Percentiles rank a stretch among this genome's conserved stretches.
phyloP scores from a whole-genome alignment of 805 yeast genomes.

The Jamesozyma jinghongensis region DNA sequence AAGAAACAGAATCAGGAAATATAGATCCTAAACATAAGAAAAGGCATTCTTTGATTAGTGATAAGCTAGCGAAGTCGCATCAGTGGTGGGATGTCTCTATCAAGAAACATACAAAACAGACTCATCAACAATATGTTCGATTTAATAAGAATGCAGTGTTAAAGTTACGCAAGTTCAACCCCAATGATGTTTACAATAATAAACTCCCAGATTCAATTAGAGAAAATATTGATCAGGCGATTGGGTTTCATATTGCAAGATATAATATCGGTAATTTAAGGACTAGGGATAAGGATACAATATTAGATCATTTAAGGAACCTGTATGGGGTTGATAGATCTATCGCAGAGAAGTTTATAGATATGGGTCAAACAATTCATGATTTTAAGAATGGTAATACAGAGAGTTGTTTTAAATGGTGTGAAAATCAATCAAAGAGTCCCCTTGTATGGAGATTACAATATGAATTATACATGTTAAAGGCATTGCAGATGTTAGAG shows the following conservation, averaged over 20 bases:
- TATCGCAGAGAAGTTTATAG: slow-evolving; percentile 31
- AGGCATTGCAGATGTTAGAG: slow-evolving; percentile 14
- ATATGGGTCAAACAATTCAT: slow-evolving; percentile 36
- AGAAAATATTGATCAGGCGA: slow-evolving; percentile 32
- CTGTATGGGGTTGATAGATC: slow-evolving; percentile 24
- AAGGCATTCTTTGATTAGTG: slow-evolving; percentile 21
- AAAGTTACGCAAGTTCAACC: slow-evolving; percentile 27
- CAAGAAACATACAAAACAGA: slow-evolving; percentile 22
- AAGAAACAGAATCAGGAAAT: slow-evolving; percentile 9
- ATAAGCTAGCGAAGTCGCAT: slow-evolving; percentile 23
- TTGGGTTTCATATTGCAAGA: slow-evolving; percentile 40
- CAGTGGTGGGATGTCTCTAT: slow-evolving; percentile 27
- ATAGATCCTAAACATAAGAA: slow-evolving; percentile 6
- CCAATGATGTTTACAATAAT: slow-evolving; percentile 30
- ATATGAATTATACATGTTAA: slow-evolving; percentile 20
- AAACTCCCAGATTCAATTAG: slow-evolving; percentile 20
- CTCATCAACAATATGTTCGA: slow-evolving; percentile 20
- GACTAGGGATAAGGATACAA: slow-evolving; percentile 12
- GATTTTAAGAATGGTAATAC: slow-evolving; percentile 32
- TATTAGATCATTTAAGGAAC: slow-evolving; percentile 25
- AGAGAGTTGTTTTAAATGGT: slow-evolving; percentile 45
- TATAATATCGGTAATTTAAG: slow-evolving; percentile 37
- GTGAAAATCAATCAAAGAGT: slow-evolving; percentile 15
- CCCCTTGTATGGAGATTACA: slow-evolving; percentile 4
- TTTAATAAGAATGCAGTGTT: slow-evolving; percentile 24